Conservation (phyloP, 2,329 filamentous ascomycete species). For the Cryphonectria nitschkei region DNA sequence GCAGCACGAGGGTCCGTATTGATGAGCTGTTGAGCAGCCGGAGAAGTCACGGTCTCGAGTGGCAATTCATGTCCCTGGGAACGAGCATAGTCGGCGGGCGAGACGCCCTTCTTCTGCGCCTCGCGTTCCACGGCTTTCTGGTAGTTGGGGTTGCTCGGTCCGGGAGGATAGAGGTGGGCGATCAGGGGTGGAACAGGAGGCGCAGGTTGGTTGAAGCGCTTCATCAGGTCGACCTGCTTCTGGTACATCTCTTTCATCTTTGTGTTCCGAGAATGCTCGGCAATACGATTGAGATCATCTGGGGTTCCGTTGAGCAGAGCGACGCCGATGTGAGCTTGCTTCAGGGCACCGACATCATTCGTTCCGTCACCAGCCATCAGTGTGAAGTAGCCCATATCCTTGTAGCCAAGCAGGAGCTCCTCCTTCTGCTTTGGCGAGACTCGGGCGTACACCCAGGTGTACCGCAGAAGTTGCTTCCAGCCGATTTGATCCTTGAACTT, state of each 20-base stretch:
- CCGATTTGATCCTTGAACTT: slow-evolving; percentile 84
- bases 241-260: slow-evolving; percentile 99
- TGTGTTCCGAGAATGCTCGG: slow-evolving; percentile 89
- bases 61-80: slow-evolving; percentile 52
- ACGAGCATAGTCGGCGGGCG: slow-evolving; percentile 60
- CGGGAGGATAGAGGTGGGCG: slow-evolving; percentile 91
- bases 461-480: slow-evolving; percentile 76
- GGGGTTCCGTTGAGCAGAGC: slow-evolving; percentile 93
- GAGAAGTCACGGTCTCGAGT: slow-evolving; percentile 68
- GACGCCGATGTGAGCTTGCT: slow-evolving; percentile 97
- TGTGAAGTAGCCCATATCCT: slow-evolving; percentile 96
- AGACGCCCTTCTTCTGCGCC: slow-evolving; percentile 75
- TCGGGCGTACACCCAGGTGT: slow-evolving; percentile 97
- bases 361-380: slow-evolving; percentile 99
- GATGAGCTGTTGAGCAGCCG: slow-evolving; percentile 64
- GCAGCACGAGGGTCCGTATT: slow-evolving; percentile 58
- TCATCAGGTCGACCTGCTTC: slow-evolving; percentile 91
- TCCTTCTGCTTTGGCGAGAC: slow-evolving; percentile 99
- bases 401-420: slow-evolving; percentile 93
- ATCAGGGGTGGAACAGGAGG: slow-evolving; percentile 94
- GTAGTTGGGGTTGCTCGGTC: slow-evolving; percentile 90
- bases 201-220: slow-evolving; percentile 88
- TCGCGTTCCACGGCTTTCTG: slow-evolving; percentile 89
- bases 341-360: slow-evolving; percentile 95
- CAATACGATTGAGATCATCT: slow-evolving; percentile 88